These are phyloP conservation scores for Suhomyces wounanorum DNA, from an alignment of 1,139 yeast species.

Conservation along the genomic window DNA sequence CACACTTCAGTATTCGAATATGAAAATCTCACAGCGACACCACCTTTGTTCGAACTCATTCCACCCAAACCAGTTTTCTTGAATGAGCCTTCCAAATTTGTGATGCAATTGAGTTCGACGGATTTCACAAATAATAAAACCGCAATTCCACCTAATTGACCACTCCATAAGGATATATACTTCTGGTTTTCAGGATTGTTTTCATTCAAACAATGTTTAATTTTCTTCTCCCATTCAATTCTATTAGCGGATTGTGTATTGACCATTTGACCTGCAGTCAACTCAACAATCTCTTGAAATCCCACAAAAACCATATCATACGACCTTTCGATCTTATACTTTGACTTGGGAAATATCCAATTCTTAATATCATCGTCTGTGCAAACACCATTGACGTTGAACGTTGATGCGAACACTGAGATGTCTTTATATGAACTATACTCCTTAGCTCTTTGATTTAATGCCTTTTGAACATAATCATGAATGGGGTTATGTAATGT, in stretches of 20 bases:
- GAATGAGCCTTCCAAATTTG: slow-evolving; percentile 71
- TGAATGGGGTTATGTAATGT: slow-evolving; percentile 71
- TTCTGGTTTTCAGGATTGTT: slow-evolving; percentile 38
- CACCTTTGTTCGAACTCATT: slow-evolving; percentile 90
- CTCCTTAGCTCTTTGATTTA: slow-evolving; percentile 49
- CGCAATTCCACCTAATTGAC: slow-evolving; percentile 93
- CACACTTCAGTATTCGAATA: slow-evolving; percentile 53
- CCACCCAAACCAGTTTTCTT: slow-evolving; percentile 86
- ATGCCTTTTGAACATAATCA: slow-evolving; percentile 60
- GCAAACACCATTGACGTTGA: slow-evolving; percentile 66
- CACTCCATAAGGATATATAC: slow-evolving; percentile 75
- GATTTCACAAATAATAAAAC: slow-evolving; percentile 43
- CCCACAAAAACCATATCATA: slow-evolving; percentile 83
- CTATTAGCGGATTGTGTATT: slow-evolving; percentile 75
- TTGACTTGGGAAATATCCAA: slow-evolving; percentile 57
- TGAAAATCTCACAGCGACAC: slow-evolving; percentile 79
- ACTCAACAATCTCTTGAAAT: slow-evolving; percentile 88
- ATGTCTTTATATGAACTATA: slow-evolving; percentile 56
- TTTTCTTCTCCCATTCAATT: slow-evolving; percentile 75
- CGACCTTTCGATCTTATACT: slow-evolving; percentile 20
- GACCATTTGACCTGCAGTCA: slow-evolving; percentile 88
- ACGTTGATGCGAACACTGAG: slow-evolving; percentile 62
- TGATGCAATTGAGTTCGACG: slow-evolving; percentile 46
- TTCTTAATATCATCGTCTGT: slow-evolving; percentile 52
- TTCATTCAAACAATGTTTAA: slow-evolving; percentile 57